Base-by-base conservation (phyloP, 805 yeast species). In the Ogataea kodamae region DNA sequence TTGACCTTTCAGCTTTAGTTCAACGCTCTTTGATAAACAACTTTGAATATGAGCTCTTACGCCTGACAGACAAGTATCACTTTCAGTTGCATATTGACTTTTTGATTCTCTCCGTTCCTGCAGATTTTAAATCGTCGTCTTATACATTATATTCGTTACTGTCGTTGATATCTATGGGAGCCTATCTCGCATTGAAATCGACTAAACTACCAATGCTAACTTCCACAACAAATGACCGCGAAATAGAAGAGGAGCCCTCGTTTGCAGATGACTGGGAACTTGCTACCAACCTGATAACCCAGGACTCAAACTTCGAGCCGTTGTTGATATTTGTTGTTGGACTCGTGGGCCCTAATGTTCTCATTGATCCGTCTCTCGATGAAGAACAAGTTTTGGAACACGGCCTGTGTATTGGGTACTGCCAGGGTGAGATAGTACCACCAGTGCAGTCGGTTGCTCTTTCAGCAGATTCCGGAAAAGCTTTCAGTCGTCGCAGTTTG, bases 321-420 rank as follows among this genome's bases (percentile, higher is more conserved):
- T 95, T 97, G 0, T 58, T 90, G 11, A 62, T 85, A 22, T 76
- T 92, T 46, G 75, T 90, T 0, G 60, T 82, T 17, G 95, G 95
- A 0, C 65, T 83, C 5, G 74, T 86, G 1, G 95, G 90, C 1
- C 52, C 65, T 9, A 76, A 77, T 32, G 70, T 80, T 7, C 59
- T 87, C 15, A 65, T 89, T 16, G 98, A 90, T 54, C 97, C 98
- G 0, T 79, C 94, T 1, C 64, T 74, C n/a, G 84, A 81, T 39
- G 98, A 90, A 57, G 89, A 85, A 54, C 84, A 78, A 41, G 95
- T 89, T 2, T 70, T 88, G 39, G 96, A 90, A 45, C 81, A 84
- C 39, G 96, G 96, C 1, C 44, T 90, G 13, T 64, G 88, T 28
- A 55, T 85, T 3, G 79, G 89, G 20, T 90, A 81, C 76, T 72